Conservation (phyloP, 2,329 filamentous ascomycete genomes). For the Epichloe sp. region DNA sequence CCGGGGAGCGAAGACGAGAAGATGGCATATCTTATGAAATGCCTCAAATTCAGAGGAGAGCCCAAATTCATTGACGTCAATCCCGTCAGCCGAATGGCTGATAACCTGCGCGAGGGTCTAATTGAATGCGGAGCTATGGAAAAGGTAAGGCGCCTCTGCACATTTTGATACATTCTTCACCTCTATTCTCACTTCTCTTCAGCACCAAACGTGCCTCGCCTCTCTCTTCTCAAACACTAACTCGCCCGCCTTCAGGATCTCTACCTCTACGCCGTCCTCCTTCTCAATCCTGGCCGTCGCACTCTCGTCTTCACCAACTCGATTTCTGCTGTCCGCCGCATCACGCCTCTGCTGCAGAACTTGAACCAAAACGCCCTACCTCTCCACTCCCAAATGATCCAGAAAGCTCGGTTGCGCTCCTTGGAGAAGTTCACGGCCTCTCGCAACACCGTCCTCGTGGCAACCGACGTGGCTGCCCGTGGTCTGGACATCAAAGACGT, state of each 20-base stretch:
- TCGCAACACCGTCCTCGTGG: slow-evolving; percentile 60
- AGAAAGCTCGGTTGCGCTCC: slow-evolving; percentile 88
- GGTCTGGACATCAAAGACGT: slow-evolving; percentile 88
- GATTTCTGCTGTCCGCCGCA: slow-evolving; percentile 77
- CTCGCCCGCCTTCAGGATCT: slow-evolving; percentile 48
- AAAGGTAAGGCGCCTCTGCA: slow-evolving; percentile 46
- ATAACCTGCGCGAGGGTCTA: slow-evolving; percentile 72
- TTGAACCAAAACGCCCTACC: slow-evolving; percentile 64
- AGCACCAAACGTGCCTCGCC: too few relatives aligned
- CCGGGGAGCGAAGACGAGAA: slow-evolving; percentile 57
- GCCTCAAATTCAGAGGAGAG: slow-evolving; percentile 73
- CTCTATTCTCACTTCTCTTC: neutral
- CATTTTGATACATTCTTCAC: neutral
- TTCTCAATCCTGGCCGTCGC: slow-evolving; percentile 68
- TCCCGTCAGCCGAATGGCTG: slow-evolving; percentile 77
- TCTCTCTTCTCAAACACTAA: neutral
- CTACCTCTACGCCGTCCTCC: slow-evolving; percentile 76
- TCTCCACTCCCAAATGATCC: slow-evolving; percentile 86
- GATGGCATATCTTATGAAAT: slow-evolving; percentile 85
- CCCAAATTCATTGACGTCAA: slow-evolving; percentile 91
- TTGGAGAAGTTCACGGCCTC: slow-evolving; percentile 74
- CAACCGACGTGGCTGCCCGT: slow-evolving; percentile 85
- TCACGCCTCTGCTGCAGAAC: slow-evolving; percentile 73
- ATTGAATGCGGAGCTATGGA: slow-evolving; percentile 88
- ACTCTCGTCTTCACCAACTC: slow-evolving; percentile 93